These are phyloP conservation scores for Pelagophyceae sp. DNA, from an alignment of 352 stramenopile species.

Conservation along the genomic window DNA sequence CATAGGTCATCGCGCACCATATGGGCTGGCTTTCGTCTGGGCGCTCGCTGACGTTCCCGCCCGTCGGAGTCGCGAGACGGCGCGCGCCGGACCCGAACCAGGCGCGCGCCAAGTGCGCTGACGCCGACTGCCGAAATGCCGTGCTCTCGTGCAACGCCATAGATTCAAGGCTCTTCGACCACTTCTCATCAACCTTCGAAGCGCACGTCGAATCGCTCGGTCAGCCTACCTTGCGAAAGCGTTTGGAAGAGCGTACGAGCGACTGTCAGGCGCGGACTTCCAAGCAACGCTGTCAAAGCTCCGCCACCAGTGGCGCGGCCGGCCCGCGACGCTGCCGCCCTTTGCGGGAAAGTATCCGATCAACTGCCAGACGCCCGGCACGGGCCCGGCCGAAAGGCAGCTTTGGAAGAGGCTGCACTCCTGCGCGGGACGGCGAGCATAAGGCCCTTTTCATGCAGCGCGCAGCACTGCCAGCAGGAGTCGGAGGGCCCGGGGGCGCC, in stretches of 20 bases:
- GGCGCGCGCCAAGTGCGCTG: not conserved
- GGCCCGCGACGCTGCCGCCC: not conserved
- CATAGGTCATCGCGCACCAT: not conserved
- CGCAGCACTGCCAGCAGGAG: too few species aligned
- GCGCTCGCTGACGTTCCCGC: not conserved
- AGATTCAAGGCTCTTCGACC: not conserved
- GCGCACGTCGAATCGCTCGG: not conserved
- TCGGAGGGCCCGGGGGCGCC: too few species aligned
- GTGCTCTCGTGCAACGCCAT: slow-evolving; percentile 11
- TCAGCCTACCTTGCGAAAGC: not conserved
- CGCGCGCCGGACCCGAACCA: not conserved
- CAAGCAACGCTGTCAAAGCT: not conserved
- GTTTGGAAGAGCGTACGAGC: too few species aligned
- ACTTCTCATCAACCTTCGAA: not conserved
- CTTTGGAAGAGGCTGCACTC: slow-evolving; percentile 8
- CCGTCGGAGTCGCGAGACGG: not conserved
- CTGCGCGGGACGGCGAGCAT: not conserved
- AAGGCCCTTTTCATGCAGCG: too few species aligned
- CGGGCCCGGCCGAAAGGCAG: slow-evolving; percentile 3
- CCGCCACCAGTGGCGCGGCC: not conserved
- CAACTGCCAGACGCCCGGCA: slow-evolving; percentile 14
- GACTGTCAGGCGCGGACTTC: not conserved
- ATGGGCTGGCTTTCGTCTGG: not conserved
- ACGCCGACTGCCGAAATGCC: not conserved
- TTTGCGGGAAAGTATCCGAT: not conserved